Percentiles rank a stretch among this genome's conserved stretches.
phyloP scores from a whole-genome alignment of 164 flowering plant species.

The Taxillus chinensis region DNA sequence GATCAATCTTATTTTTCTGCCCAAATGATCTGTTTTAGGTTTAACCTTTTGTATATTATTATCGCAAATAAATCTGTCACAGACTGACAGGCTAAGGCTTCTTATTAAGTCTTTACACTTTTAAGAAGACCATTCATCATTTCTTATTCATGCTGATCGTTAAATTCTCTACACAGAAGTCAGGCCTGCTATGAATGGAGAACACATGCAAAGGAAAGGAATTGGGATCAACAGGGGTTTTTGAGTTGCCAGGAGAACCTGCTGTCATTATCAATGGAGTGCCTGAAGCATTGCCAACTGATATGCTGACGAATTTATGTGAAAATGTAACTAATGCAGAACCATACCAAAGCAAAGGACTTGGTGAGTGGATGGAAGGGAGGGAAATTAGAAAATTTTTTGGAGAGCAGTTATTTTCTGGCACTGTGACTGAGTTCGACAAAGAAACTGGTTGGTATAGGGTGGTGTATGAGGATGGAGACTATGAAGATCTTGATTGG shows the following conservation, averaged over 20 bases:
- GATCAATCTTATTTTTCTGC: no score
- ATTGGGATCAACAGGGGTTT: constrained; percentile 22
- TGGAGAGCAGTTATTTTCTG: constrained; percentile 38
- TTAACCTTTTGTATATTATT: no score
- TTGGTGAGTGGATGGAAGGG: constrained; percentile 75
- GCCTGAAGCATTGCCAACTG: constrained; percentile 28
- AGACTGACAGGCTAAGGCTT: no score
- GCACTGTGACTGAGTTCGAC: constrained; percentile 54
- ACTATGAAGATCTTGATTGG: constrained; percentile 85
- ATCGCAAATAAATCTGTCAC: no score
- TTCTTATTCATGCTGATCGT: no score
- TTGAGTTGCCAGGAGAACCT: constrained; percentile 63
- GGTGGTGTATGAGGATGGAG: constrained; percentile 84
- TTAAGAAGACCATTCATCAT: no score
- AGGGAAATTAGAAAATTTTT: constrained; percentile 65
- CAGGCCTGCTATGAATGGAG: constrained; percentile 21
- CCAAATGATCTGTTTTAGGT: no score
- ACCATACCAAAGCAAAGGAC: constrained; percentile 13
- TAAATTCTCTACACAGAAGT: no score
- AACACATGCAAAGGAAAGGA: constrained; percentile 14
- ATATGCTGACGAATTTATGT: constrained; percentile 5
- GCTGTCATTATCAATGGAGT: constrained; percentile 66
- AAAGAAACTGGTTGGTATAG: constrained; percentile 71
- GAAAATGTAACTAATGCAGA: constrained; percentile 12
- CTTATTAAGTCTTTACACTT: no score